Evolutionary conservation across 768 basidiomycete genomes (phyloP).

Genomic region (Jaapia argillacea): DNA sequence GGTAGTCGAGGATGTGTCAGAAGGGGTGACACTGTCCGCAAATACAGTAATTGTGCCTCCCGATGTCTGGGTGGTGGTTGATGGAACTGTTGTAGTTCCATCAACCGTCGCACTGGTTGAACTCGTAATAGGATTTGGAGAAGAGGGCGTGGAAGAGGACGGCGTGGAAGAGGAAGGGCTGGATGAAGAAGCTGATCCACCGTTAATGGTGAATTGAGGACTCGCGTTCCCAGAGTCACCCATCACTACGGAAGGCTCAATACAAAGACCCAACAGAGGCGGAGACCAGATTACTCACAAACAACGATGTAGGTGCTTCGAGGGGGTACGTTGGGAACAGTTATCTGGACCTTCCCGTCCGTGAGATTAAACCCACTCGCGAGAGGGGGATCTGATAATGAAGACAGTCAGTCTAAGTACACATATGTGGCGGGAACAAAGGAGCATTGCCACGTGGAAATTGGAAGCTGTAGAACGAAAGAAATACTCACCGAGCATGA

Average conservation of each 20-base stretch:
- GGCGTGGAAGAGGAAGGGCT: background rate
- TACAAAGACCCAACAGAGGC: slow-evolving; percentile 1
- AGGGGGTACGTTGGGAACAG: slow-evolving; percentile 23
- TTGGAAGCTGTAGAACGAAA: background rate
- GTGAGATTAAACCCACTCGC: slow-evolving; percentile 23
- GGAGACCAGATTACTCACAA: slow-evolving; percentile 16
- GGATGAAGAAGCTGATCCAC: background rate
- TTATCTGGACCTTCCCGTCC: slow-evolving; percentile 21
- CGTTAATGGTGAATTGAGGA: slow-evolving; percentile 25
- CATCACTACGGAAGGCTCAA: slow-evolving; percentile 16
- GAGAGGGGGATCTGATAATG: slow-evolving; percentile 22
- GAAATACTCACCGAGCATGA: slow-evolving; percentile 6
- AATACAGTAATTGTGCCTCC: too few species aligned
- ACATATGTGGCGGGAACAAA: too few species aligned
- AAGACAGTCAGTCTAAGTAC: slow-evolving; percentile 1
- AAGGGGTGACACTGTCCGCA: too few species aligned
- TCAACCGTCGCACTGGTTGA: too few species aligned
- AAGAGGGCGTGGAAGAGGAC: too few species aligned
- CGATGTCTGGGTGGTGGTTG: too few species aligned
- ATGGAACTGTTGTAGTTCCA: too few species aligned
- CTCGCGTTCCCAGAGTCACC: slow-evolving; percentile 33
- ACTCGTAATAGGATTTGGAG: too few species aligned
- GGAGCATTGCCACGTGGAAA: too few species aligned
- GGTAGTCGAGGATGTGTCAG: too few species aligned
- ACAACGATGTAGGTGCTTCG: slow-evolving; percentile 25